phyloP scores from a whole-genome alignment of 129 eudicot species.

The Heracleum sosnowskyi region DNA sequence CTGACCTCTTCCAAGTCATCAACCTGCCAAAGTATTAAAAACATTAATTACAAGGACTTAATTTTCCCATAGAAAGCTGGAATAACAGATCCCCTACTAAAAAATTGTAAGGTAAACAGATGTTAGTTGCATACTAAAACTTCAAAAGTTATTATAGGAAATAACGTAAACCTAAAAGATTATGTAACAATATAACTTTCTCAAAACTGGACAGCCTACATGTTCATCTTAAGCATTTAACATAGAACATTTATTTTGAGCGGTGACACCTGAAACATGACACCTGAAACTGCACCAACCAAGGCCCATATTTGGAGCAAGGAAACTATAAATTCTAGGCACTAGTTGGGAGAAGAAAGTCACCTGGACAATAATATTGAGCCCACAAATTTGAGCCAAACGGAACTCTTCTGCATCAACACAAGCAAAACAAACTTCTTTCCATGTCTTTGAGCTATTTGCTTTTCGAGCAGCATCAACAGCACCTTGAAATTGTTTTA shows the following conservation, averaged over 20 bases:
- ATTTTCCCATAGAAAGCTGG: background rate
- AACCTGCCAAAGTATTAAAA: constrained; percentile 42
- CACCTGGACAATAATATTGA: constrained; percentile 89
- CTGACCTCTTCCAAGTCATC: constrained; percentile 97
- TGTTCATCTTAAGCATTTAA: background rate
- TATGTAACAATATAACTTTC: background rate
- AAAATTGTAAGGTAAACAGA: background rate
- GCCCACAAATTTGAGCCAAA: constrained; percentile 95
- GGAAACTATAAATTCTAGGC: background rate
- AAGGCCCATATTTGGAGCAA: background rate
- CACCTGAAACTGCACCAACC: background rate
- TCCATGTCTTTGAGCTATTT: constrained; percentile 93
- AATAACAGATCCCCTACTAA: background rate
- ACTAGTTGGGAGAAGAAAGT: background rate
- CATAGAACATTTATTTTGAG: background rate
- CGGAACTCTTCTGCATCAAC: constrained; percentile 98
- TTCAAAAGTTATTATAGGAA: background rate
- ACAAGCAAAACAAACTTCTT: constrained; percentile 96
- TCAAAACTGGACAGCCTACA: background rate
- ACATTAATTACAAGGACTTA: background rate
- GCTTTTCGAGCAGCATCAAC: constrained; percentile 99
- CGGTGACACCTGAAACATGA: background rate
- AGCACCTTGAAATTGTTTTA: constrained; percentile 91
- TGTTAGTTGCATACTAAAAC: background rate
- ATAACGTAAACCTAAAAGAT: background rate